Conservation (phyloP, 306 rosid genomes). For the Acacia acuminata region DNA sequence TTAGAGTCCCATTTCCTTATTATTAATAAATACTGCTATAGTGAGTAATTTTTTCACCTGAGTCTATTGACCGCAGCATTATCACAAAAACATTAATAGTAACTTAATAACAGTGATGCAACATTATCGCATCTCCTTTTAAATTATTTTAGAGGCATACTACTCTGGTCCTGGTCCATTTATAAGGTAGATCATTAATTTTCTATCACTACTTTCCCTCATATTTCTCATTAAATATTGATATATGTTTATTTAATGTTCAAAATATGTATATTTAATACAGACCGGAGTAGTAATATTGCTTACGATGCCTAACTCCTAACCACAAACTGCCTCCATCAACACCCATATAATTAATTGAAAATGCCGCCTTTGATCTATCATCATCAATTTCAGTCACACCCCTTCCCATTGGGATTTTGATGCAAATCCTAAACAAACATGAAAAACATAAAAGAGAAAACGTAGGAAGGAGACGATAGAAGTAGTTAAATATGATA, state of each 20-base stretch:
- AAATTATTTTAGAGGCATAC: not conserved
- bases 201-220: no score
- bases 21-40: not conserved
- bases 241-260: no score
- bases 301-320: conserved; percentile 52
- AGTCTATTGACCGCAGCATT: not conserved
- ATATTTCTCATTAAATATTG: no score
- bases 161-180: no score
- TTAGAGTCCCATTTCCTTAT: not conserved
- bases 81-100: not conserved
- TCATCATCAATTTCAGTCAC: not conserved
- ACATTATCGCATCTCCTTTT: no score
- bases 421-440: not conserved
- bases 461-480: not conserved
- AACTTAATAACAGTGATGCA: not conserved
- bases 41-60: not conserved
- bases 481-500: not conserved
- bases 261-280: no score
- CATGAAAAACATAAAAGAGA: not conserved
- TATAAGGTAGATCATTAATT: no score
- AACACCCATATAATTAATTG: not conserved
- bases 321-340: conserved; percentile 36
- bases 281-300: not conserved
- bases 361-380: not conserved
- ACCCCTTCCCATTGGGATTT: not conserved